Conservation (phyloP, 345 rosid genomes). For the Arabidopsis suecica region DNA sequence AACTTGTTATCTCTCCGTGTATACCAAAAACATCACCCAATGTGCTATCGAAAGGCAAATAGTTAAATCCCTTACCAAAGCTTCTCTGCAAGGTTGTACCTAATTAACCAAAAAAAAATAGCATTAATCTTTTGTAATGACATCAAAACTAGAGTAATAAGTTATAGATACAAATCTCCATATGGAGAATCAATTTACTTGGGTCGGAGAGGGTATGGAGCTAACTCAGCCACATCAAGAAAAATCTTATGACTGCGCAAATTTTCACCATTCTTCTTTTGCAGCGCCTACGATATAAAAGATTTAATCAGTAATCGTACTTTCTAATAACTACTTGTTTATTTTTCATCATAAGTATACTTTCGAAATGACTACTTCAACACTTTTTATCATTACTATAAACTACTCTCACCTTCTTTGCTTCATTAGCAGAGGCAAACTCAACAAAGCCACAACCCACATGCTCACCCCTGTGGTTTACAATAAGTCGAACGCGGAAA, state of each 20-base stretch:
- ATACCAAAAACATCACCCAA: background rate
- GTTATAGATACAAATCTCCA: background rate
- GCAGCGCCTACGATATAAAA: background rate
- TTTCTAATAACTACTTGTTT: background rate
- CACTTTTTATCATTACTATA: conserved; percentile 11
- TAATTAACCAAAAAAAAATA: background rate
- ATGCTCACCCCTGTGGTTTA: background rate
- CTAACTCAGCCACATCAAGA: background rate
- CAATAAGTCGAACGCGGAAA: background rate
- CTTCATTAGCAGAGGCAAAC: background rate
- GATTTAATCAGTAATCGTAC: background rate
- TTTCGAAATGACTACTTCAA: background rate
- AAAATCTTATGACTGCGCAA: background rate
- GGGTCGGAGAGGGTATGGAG: background rate
- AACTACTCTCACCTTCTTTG: background rate
- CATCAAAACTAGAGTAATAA: background rate
- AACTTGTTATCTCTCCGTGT: background rate
- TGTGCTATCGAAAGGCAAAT: background rate
- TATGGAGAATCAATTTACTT: conserved; percentile 9
- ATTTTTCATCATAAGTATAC: background rate
- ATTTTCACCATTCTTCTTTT: background rate
- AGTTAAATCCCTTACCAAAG: background rate
- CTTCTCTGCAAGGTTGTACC: background rate
- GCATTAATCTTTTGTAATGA: background rate
- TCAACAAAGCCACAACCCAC: background rate